Evolutionary conservation across 768 basidiomycete genomes (phyloP).

Genomic region (Boletus edulis): DNA sequence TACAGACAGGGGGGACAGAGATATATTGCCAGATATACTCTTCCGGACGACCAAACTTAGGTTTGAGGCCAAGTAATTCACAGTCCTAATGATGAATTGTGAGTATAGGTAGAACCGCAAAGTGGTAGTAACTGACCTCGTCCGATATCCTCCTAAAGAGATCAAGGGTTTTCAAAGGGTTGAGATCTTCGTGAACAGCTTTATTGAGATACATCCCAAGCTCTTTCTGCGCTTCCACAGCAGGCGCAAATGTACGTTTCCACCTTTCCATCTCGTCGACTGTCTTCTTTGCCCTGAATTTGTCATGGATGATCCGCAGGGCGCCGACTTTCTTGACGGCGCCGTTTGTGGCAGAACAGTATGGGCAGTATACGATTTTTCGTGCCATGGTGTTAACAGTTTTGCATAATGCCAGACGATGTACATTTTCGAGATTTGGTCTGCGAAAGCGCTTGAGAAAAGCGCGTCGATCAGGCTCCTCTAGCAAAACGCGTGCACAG

Average conservation of each 20-base stretch:
- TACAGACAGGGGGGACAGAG: slow-evolving; percentile 96
- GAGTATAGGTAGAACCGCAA: not conserved
- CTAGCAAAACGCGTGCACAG: slow-evolving; percentile 88
- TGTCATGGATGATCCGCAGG: slow-evolving; percentile 96
- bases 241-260: slow-evolving; percentile 76
- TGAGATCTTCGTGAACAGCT: slow-evolving; percentile 88
- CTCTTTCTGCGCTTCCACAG: slow-evolving; percentile 86
- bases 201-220: slow-evolving; percentile 81
- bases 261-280: slow-evolving; percentile 86
- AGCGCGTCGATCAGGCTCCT: slow-evolving; percentile 79
- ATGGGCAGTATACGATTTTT: slow-evolving; percentile 89
- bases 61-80: slow-evolving; percentile 89
- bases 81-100: slow-evolving; percentile 64
- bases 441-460: slow-evolving; percentile 91
- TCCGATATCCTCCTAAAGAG: slow-evolving; percentile 90
- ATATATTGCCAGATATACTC: slow-evolving; percentile 99
- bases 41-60: slow-evolving; percentile 88
- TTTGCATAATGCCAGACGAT: slow-evolving; percentile 79
- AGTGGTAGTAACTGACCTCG: slow-evolving; percentile 51
- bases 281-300: slow-evolving; percentile 92
- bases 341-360: slow-evolving; percentile 92
- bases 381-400: slow-evolving; percentile 83
- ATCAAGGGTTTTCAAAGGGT: slow-evolving; percentile 90
- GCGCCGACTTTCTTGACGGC: slow-evolving; percentile 95
- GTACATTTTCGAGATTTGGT: slow-evolving; percentile 88